Evolutionary conservation across 306 rosid species (phyloP), one percentile per base, ranked within the genome.

Genomic region (Hippophae rhamnoides): DNA sequence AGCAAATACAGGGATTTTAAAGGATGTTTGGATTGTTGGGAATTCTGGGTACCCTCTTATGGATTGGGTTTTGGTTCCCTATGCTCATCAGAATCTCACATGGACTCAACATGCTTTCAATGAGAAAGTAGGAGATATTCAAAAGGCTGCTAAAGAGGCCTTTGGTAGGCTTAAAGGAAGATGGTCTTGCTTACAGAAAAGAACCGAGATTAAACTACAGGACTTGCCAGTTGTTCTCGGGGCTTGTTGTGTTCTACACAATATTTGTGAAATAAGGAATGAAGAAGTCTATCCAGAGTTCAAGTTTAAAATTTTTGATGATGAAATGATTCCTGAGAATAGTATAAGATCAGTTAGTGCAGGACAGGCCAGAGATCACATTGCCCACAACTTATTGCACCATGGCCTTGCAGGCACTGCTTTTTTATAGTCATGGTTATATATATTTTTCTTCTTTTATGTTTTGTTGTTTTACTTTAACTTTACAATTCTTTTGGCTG

Each of bases 61-160:
- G 95, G 99, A 93, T 62, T 93, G 97, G 97, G 84, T 93, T 58
- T 27, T 93, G 65, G 97, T 93, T 56, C 99, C 99, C 31, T 88
- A 86, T 41, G 73, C 77, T n/a, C 97, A 84, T 69, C 81, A 79
- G 55, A 72, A 88, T 48, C 74, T 88, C 0, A 93, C 99, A 9
- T 88, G 97, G 97, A 84, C 97, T 6, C 95, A 93, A 49, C 95
- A 88, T 55, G 95, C 89, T 11, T 93, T 93, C 47, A 93, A 93
- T 44, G 99, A 88, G 85, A 88, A 88, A 78, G 84, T 88, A 53
- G 84, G 93, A 18, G 95, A 86, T 78, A 44, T 86, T 73, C 95
- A 79, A 54, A 80, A 38, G 64, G 88, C 75, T 13, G 71, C 94
- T 0, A 84, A 78, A 50, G 94, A 82, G 7, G 97, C 95, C 0